Evolutionary conservation across 345 rosid species (phyloP), one percentile per base, ranked within the genome.

Genomic region (Toxicodendron radicans): DNA sequence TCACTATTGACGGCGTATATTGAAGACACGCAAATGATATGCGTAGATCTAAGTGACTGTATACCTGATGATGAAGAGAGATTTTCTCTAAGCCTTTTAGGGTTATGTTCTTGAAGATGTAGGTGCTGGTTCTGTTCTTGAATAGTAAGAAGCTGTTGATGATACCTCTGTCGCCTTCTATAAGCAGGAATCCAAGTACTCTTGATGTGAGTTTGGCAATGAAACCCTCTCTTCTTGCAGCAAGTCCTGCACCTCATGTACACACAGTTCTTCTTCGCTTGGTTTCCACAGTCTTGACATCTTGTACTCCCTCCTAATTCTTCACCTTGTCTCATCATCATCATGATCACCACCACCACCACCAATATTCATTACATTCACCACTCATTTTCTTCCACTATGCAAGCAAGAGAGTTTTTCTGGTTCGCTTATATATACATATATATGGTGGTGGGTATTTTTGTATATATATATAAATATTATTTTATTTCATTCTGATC

Each of bases 61-160:
- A 56, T 64, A 49, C 65, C 56, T 10, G 64, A 61, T 54, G 46
- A 17, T 30, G 64, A 17, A 17, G 63, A 73, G 64, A 45, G 78
- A 80, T 30, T 71, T 73, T 81, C 83, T 79, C 87, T 68, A 61
- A 45, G 77, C 80, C 84, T 76, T 76, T 86, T 83, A 59, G 87
- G 75, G 77, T 78, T 71, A 56, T 77, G 82, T 33, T 72, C 84
- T 38, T 75, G 81, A 41, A 61, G 54, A 7, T 30, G 72, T 72
- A 64, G 75, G 56, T 32, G 73, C 32, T 70, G 53, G 56, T 43
- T 72, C 32, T 70, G 80, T 21, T 70, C 77, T n/a, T 67, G 64
- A 78, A 68, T 53, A 71, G 74, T 71, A 54, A 54, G 21, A 59
- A 63, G 70, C 17, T 54, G 80, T 3, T 58, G 69, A 17, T 64